These are phyloP conservation scores for Hibiscus mutabilis DNA, from an alignment of 345 rosid genomes.

Conservation along the genomic window DNA sequence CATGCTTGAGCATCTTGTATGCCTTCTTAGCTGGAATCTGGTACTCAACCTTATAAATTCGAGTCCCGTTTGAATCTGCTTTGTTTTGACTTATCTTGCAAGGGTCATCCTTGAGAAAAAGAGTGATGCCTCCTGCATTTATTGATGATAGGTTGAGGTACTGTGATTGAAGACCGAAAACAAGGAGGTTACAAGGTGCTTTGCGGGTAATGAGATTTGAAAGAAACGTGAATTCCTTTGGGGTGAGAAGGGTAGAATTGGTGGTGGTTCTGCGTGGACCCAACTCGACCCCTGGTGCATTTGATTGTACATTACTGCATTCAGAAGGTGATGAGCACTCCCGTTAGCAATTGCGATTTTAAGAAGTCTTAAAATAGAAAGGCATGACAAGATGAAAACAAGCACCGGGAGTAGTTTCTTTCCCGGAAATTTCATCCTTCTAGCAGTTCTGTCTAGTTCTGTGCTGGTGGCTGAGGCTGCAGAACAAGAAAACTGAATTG, in stretches of 20 bases:
- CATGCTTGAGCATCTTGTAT: slow-evolving; percentile 66
- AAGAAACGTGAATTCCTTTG: slow-evolving; percentile 61
- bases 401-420: slow-evolving; percentile 55
- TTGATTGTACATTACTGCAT: slow-evolving; percentile 19
- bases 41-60: slow-evolving; percentile 42
- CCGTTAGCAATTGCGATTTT: slow-evolving; percentile 34
- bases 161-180: slow-evolving; percentile 55
- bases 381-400: slow-evolving; percentile 49
- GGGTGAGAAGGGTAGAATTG: slow-evolving; percentile 27
- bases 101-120: slow-evolving; percentile 62
- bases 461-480: slow-evolving; percentile 37
- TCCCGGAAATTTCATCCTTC: slow-evolving; percentile 46
- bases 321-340: slow-evolving; percentile 19
- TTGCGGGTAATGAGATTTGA: slow-evolving; percentile 32
- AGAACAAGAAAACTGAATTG: slow-evolving; percentile 31
- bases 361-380: slow-evolving; percentile 58
- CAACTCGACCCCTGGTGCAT: slow-evolving; percentile 2
- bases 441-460: slow-evolving; percentile 24
- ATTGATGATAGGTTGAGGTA: slow-evolving; percentile 48
- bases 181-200: slow-evolving; percentile 80
- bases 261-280: slow-evolving; percentile 4
- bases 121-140: slow-evolving; percentile 57
- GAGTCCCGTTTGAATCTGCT: slow-evolving; percentile 31
- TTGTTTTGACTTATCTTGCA: slow-evolving; percentile 34
- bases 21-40: slow-evolving; percentile 50